Conservation (phyloP, 495 filamentous ascomycete genomes). For the Penicillium bovifimosum region DNA sequence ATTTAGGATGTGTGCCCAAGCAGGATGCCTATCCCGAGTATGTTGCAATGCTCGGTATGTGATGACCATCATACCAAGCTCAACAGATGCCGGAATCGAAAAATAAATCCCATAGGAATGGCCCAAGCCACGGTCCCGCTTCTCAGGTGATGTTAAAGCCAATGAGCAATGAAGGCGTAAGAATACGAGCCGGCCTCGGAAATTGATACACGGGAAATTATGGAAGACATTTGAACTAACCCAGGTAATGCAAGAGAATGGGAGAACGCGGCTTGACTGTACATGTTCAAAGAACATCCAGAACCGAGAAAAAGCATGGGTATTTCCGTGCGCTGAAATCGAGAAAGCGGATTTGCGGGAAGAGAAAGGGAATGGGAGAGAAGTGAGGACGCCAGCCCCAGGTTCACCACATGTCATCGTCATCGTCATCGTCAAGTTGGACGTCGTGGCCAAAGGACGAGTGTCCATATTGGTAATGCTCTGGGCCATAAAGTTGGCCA, state of each 20-base stretch:
- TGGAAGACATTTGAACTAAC: conserved; percentile 3
- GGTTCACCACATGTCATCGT: conserved; percentile 54
- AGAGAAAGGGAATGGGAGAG: conserved; percentile 12
- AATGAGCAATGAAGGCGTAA: conserved; percentile 12
- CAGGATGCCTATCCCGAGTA: conserved; percentile 9
- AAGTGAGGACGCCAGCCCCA: conserved; percentile 18
- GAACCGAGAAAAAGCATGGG: conserved; percentile 29
- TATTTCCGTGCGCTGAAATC: conserved; percentile 33
- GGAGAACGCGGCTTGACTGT: conserved; percentile 22
- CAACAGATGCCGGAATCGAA: not conserved
- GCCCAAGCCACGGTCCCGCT: not conserved
- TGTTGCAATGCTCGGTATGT: conserved; percentile 17
- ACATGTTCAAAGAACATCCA: conserved; percentile 25
- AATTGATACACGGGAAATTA: not conserved
- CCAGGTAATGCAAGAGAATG: conserved; percentile 10
- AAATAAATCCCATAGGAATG: not conserved
- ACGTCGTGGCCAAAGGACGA: conserved; percentile 47
- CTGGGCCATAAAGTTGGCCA: conserved; percentile 39
- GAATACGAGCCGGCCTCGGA: not conserved
- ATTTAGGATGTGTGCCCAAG: conserved; percentile 27
- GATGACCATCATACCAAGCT: not conserved
- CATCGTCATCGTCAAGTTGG: conserved; percentile 46
- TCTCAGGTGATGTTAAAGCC: not conserved
- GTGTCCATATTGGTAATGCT: conserved; percentile 46
- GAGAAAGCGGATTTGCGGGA: conserved; percentile 20